Conservation (phyloP, 352 stramenopile species). For the Phytophthora hybrid region DNA sequence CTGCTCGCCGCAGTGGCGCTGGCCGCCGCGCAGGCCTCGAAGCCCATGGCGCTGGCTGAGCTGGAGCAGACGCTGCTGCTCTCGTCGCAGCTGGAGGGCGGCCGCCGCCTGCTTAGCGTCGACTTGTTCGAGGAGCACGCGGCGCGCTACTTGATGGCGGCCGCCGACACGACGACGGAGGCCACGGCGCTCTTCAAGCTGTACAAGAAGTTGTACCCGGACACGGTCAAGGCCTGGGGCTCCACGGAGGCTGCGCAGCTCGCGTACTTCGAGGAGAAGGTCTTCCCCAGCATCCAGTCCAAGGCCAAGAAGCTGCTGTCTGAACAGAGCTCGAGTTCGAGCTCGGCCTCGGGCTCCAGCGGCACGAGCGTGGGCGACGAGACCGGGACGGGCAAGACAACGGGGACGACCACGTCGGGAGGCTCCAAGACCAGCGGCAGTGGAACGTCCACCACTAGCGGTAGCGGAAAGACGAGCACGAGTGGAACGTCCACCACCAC, state of each 20-base stretch:
- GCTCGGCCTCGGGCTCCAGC: constrained; percentile 27
- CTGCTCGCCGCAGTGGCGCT: constrained; percentile 39
- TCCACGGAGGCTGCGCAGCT: constrained; percentile 53
- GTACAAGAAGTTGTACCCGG: constrained; percentile 65
- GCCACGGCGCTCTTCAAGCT: constrained; percentile 68
- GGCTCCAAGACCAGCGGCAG: constrained; percentile 29
- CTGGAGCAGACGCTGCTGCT: constrained; percentile 40
- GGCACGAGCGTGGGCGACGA: constrained; percentile 28
- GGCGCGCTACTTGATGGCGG: constrained; percentile 51
- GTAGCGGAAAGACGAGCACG: too few relatives aligned
- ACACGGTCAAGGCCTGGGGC: constrained; percentile 53
- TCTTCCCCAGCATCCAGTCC: constrained; percentile 65
- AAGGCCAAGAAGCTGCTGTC: constrained; percentile 42
- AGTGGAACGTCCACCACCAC: too few relatives aligned
- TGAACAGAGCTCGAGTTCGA: constrained; percentile 12
- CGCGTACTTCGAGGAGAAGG: constrained; percentile 67
- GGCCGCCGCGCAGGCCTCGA: constrained; percentile 21
- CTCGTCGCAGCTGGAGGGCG: constrained; percentile 28
- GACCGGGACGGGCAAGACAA: constrained; percentile 9
- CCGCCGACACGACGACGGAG: constrained; percentile 47
- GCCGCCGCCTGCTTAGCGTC: constrained; percentile 35
- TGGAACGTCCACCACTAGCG: too few relatives aligned
- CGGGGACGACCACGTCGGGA: constrained; percentile 23
- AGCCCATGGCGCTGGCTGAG: constrained; percentile 18
- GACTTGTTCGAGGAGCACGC: constrained; percentile 52